Evolutionary conservation across 2,329 filamentous ascomycete species (phyloP).

Genomic region (Lachnum nothofagi): DNA sequence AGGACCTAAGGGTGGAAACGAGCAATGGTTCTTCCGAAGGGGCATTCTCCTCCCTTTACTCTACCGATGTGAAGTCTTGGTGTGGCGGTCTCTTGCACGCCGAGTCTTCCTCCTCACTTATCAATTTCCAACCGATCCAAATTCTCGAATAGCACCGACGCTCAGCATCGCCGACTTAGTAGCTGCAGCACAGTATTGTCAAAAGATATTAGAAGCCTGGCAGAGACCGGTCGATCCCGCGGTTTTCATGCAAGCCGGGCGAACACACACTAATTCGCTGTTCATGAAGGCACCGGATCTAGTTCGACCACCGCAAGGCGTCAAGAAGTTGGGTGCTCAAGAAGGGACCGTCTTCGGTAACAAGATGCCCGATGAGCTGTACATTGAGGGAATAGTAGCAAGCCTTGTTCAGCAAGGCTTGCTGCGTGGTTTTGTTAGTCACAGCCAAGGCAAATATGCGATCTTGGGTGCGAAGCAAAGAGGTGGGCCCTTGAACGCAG

Average conservation of each 20-base stretch:
- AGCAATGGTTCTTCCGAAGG: constrained; percentile 69
- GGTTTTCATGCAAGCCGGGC: constrained; percentile 26
- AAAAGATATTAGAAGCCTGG: constrained; percentile 58
- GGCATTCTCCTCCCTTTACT: constrained; percentile 71
- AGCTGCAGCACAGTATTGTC: constrained; percentile 57
- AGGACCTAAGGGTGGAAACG: constrained; percentile 46
- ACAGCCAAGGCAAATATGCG: constrained; percentile 70
- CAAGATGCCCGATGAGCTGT: constrained; percentile 51
- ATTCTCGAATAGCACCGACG: constrained; percentile 62
- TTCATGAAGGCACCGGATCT: constrained; percentile 43
- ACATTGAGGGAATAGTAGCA: constrained; percentile 73
- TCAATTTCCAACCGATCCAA: constrained; percentile 55
- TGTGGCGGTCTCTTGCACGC: constrained; percentile 78
- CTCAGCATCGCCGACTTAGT: constrained; percentile 68
- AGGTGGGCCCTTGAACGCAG: constrained; percentile 59
- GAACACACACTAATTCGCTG: constrained; percentile 43
- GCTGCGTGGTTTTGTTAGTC: constrained; percentile 77
- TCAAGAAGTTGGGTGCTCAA: constrained; percentile 48
- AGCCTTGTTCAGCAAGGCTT: constrained; percentile 75
- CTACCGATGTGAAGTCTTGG: constrained; percentile 71
- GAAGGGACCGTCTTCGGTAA: constrained; percentile 62
- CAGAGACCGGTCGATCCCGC: constrained; percentile 28
- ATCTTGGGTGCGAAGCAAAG: constrained; percentile 71
- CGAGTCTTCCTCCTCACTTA: constrained; percentile 75
- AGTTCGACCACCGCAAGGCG: constrained; percentile 41